Evolutionary conservation across 2,329 filamentous ascomycete species (phyloP).

Genomic region (Elsinoe ampelina): DNA sequence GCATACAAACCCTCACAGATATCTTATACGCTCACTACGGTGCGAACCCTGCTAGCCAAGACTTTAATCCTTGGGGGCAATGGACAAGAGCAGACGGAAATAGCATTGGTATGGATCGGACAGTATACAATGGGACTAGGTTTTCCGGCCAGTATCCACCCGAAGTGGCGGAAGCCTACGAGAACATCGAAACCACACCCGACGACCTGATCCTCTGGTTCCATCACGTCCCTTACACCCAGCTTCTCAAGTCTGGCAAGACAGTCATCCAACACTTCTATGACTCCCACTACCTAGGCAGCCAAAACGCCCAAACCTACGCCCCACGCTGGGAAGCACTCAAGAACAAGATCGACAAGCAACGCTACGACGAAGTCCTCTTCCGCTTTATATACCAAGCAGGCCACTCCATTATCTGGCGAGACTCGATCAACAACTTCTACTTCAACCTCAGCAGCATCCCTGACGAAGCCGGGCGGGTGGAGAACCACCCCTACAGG

Average conservation of each 20-base stretch:
- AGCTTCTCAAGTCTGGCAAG: conserved; percentile 51
- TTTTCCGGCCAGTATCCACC: conserved; percentile 57
- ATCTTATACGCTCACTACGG: conserved; percentile 60
- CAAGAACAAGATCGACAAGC: conserved; percentile 47
- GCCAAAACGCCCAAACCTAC: conserved; percentile 53
- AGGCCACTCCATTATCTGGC: conserved; percentile 61
- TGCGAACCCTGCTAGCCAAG: conserved; percentile 56
- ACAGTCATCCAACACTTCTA: conserved; percentile 62
- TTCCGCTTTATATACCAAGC: conserved; percentile 56
- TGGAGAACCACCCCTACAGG: conserved; percentile 54
- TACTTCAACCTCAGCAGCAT: conserved; percentile 55
- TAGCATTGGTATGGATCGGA: conserved; percentile 62
- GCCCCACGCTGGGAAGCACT: conserved; percentile 46
- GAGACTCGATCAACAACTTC: conserved; percentile 57
- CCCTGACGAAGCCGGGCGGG: conserved; percentile 46
- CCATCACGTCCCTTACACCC: conserved; percentile 62
- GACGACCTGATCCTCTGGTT: conserved; percentile 65
- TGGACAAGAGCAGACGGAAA: conserved; percentile 57
- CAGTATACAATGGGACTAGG: conserved; percentile 57
- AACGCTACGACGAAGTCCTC: conserved; percentile 50
- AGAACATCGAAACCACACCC: conserved; percentile 53
- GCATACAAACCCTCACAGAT: conserved; percentile 59
- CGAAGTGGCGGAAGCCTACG: conserved; percentile 50
- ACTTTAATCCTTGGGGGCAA: conserved; percentile 60
- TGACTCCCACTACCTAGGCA: conserved; percentile 52